phyloP scores from a whole-genome alignment of 129 eudicot genomes.

The Pulicaria dysenterica region DNA sequence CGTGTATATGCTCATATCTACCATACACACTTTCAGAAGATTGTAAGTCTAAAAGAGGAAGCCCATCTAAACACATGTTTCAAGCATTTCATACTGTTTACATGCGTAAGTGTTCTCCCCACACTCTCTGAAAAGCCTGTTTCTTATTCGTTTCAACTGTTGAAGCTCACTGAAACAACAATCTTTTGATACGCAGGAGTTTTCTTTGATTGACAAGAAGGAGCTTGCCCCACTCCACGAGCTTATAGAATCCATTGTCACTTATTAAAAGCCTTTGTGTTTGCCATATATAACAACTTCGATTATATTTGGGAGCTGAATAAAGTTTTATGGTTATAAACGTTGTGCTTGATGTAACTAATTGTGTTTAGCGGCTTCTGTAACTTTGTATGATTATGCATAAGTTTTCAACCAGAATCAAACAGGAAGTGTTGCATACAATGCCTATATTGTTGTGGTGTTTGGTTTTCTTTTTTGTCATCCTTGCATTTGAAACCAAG shows the following conservation, averaged over 20 bases:
- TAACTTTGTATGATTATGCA: constrained; percentile 21
- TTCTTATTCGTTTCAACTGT: not conserved
- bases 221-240: constrained; percentile 98
- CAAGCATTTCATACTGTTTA: constrained; percentile 92
- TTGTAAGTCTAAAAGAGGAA: constrained; percentile 90
- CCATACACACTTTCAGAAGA: constrained; percentile 95
- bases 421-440: not conserved
- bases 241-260: constrained; percentile 83
- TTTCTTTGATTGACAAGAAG: constrained; percentile 87
- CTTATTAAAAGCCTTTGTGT: constrained; percentile 46
- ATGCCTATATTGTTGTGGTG: not conserved
- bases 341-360: constrained; percentile 33
- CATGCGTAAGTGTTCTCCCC: constrained; percentile 73
- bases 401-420: constrained; percentile 18
- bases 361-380: constrained; percentile 26
- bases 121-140: not conserved
- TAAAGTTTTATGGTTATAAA: constrained; percentile 34
- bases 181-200: constrained; percentile 60
- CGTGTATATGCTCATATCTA: constrained; percentile 98
- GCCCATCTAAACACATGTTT: constrained; percentile 96
- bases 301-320: constrained; percentile 29
- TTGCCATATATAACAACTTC: constrained; percentile 16
- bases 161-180: constrained; percentile 4
- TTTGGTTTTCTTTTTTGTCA: constrained; percentile 12
- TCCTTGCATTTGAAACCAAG: not conserved